Evolutionary conservation across 345 rosid genomes (phyloP).

Genomic region (Pelargonium nanum): DNA sequence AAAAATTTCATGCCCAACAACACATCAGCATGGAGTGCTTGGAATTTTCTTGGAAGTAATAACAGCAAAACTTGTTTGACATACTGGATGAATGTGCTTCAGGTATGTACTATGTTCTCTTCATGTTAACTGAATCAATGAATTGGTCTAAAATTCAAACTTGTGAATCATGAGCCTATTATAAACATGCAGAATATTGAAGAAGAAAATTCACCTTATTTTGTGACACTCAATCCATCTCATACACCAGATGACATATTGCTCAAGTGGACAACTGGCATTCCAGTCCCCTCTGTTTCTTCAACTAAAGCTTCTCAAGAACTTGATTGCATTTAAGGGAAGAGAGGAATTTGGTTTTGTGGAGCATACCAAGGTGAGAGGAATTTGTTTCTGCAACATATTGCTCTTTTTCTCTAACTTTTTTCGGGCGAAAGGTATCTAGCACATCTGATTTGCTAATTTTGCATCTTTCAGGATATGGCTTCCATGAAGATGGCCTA

Average conservation of each 20-base stretch:
- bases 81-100: conserved; percentile 91
- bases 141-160: too few species aligned
- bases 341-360: conserved; percentile 76
- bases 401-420: too few species aligned
- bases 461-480: conserved; percentile 57
- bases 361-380: conserved; percentile 76
- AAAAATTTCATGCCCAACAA: conserved; percentile 66
- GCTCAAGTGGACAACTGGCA: conserved; percentile 77
- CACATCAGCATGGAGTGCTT: conserved; percentile 80
- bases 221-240: conserved; percentile 74
- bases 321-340: conserved; percentile 70
- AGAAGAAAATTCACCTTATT: conserved; percentile 51
- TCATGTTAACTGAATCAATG: not conserved
- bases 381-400: too few species aligned
- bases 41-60: conserved; percentile 77
- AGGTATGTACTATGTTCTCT: conserved; percentile 35
- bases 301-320: conserved; percentile 70
- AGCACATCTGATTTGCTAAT: too few species aligned
- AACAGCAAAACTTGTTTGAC: conserved; percentile 61
- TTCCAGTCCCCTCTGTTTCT: conserved; percentile 80
- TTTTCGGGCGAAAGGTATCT: too few species aligned
- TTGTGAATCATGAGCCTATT: too few species aligned
- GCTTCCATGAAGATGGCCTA: conserved; percentile 90
- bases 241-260: conserved; percentile 45
- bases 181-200: conserved; percentile 58